A percentile compares a stretch with the other conserved stretches of the same genome.
Conservation (phyloP, 768 basidiomycete genomes). For the Boletus subcaerulescens region DNA sequence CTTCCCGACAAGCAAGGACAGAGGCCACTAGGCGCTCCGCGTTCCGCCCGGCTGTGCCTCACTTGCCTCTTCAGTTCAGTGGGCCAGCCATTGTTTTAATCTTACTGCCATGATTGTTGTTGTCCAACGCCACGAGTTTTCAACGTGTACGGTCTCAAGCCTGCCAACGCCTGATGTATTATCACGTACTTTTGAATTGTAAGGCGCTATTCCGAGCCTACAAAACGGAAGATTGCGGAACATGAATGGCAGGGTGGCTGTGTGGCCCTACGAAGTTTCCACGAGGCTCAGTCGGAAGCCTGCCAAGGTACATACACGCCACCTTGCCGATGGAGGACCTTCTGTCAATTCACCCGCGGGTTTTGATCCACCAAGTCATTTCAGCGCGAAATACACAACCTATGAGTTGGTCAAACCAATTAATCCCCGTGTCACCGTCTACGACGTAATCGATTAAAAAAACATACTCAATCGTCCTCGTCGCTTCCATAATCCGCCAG, state of each 20-base stretch:
- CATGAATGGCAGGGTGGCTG: constrained; percentile 18
- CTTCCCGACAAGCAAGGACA: constrained; percentile 19
- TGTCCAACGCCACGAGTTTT: constrained; percentile 2
- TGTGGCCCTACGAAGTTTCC: constrained; percentile 18
- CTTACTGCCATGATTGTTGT: neutral
- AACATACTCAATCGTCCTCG: constrained; percentile 39
- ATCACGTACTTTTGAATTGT: constrained; percentile 17
- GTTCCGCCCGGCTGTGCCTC: neutral
- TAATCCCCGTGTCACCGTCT: neutral
- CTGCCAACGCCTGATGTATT: constrained; percentile 8
- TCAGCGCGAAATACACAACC: constrained; percentile 4
- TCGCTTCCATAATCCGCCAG: constrained; percentile 82
- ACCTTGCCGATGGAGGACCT: neutral
- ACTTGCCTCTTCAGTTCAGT: neutral
- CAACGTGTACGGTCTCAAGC: constrained; percentile 20
- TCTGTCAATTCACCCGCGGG: neutral
- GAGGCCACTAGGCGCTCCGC: constrained; percentile 13
- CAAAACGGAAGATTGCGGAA: neutral
- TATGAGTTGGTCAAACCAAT: neutral
- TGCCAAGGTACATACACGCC: constrained; percentile 23
- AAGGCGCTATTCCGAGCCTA: neutral
- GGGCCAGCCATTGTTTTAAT: neutral
- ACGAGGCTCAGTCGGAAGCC: constrained; percentile 19
- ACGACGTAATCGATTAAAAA: constrained; percentile 1
- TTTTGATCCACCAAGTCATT: neutral